Percentiles rank a stretch among this genome's conserved stretches.
phyloP scores from a whole-genome alignment of 2,329 filamentous ascomycete genomes.

The Fusarium algeriense region DNA sequence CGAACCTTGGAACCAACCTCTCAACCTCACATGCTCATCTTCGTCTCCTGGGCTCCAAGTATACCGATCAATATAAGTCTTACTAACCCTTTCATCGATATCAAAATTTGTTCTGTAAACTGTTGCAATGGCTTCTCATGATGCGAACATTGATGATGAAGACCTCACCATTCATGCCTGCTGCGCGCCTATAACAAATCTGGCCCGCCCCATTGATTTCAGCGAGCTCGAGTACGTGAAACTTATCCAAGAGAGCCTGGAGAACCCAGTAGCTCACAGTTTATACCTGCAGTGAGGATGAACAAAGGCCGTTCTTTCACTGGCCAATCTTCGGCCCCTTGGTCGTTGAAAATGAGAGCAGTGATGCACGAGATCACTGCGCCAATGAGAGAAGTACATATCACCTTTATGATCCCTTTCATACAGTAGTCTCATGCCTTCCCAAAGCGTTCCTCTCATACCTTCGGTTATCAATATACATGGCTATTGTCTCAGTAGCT shows the following conservation, averaged over 20 bases:
- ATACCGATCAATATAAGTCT: not conserved
- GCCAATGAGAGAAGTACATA: slow-evolving; percentile 77
- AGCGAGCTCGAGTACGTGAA: slow-evolving; percentile 54
- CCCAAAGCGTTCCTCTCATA: slow-evolving; percentile 83
- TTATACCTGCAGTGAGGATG: not conserved
- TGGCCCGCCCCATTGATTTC: slow-evolving; percentile 60
- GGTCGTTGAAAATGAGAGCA: slow-evolving; percentile 79
- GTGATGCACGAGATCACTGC: slow-evolving; percentile 82
- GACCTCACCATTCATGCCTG: slow-evolving; percentile 53
- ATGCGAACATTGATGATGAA: slow-evolving; percentile 48
- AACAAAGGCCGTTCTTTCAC: slow-evolving; percentile 25
- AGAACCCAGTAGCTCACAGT: not conserved
- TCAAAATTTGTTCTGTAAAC: not conserved
- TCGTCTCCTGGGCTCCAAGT: not conserved
- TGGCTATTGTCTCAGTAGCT: slow-evolving; percentile 88
- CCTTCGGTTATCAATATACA: slow-evolving; percentile 88
- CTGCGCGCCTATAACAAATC: slow-evolving; percentile 55
- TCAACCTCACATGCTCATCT: slow-evolving; percentile 18
- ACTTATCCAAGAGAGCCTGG: not conserved
- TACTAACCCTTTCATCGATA: not conserved
- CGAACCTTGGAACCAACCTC: too few relatives aligned
- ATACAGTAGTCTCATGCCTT: not conserved
- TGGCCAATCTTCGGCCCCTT: slow-evolving; percentile 74
- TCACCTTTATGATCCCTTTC: not conserved
- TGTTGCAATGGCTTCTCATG: slow-evolving; percentile 30